These are phyloP conservation scores for Perkinsela sp. DNA, from an alignment of 208 protist genomes.

Conservation along the genomic window DNA sequence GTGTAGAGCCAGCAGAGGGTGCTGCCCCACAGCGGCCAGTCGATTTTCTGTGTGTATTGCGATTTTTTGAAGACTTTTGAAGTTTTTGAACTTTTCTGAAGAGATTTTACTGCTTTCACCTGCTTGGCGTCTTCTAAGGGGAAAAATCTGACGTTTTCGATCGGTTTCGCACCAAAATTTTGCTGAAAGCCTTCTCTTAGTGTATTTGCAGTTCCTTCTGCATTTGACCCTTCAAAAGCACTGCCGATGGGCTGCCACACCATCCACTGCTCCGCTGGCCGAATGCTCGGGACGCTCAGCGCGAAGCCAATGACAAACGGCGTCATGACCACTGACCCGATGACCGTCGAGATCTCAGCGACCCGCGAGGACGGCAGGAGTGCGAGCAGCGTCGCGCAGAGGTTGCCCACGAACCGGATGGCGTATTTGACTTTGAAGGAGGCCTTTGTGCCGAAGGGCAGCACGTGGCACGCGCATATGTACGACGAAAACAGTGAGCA, in stretches of 20 bases:
- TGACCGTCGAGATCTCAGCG: constrained; percentile 2
- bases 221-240: neutral
- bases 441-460: neutral
- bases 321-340: neutral
- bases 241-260: neutral
- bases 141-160: neutral
- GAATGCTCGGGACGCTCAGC: neutral
- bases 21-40: neutral
- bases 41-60: neutral
- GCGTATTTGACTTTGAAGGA: constrained; percentile 3
- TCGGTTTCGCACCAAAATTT: no score
- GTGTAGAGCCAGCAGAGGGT: constrained; percentile 4
- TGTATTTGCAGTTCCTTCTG: neutral
- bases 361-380: constrained; percentile 3
- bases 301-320: constrained; percentile 7
- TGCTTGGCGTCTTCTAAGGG: neutral
- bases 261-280: neutral
- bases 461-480: constrained; percentile 2
- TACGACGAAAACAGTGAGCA: constrained; percentile 4
- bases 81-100: neutral
- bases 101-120: neutral
- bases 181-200: no score
- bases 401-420: constrained; percentile 1
- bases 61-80: neutral
- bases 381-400: neutral